Conservation (phyloP, 345 rosid genomes). For the Alliaria petiolata region DNA sequence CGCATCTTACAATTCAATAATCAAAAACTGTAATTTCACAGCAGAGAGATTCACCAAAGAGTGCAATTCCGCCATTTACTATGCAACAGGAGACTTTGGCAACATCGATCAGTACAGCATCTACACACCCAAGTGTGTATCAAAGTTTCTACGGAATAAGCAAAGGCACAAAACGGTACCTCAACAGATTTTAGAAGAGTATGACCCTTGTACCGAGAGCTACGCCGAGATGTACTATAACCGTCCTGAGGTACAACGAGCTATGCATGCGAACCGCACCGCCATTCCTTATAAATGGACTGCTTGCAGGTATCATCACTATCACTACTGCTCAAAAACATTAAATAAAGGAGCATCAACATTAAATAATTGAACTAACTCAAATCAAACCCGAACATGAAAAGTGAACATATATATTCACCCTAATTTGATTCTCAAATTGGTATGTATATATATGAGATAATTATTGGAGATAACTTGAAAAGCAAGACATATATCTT, state of each 20-base stretch:
- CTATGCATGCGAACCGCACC: conserved; percentile 74
- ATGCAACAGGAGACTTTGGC: conserved; percentile 70
- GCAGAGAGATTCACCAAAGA: conserved; percentile 33
- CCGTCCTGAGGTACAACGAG: conserved; percentile 63
- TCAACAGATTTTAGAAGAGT: conserved; percentile 40
- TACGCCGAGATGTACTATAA: conserved; percentile 83
- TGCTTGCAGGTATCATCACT: conserved; percentile 62
- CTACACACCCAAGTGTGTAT: conserved; percentile 61
- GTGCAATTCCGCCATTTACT: conserved; percentile 45
- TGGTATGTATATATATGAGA: no score
- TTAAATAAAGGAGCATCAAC: no score
- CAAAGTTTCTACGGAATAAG: conserved; percentile 23
- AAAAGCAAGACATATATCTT: no score
- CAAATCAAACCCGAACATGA: no score
- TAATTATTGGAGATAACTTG: no score
- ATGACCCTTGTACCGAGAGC: conserved; percentile 76
- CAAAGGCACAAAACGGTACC: conserved; percentile 30
- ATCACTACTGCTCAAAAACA: background rate
- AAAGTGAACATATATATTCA: no score
- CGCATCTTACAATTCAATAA: conserved; percentile 47
- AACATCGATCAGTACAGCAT: conserved; percentile 81
- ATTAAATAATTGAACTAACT: no score
- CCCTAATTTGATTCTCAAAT: no score
- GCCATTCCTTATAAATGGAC: conserved; percentile 80
- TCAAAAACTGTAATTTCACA: conserved; percentile 57